phyloP scores from a whole-genome alignment of 108 stramenopile species.

The Chaetoceros muelleri region DNA sequence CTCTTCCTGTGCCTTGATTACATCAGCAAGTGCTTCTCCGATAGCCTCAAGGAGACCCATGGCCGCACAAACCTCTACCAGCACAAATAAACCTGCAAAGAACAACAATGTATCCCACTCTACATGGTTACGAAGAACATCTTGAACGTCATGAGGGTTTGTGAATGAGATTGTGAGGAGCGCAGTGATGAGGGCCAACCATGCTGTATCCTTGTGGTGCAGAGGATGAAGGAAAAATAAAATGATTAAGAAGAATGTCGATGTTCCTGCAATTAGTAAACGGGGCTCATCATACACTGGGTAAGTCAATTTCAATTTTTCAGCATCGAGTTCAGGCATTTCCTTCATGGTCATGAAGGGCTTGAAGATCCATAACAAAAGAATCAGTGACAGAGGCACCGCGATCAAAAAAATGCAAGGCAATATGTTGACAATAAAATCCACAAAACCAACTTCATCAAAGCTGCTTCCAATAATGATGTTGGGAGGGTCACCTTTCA shows the following conservation, averaged over 20 bases:
- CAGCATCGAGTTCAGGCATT: constrained; percentile 33
- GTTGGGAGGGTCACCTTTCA: constrained; percentile 32
- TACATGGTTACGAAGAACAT: constrained; percentile 46
- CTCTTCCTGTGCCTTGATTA: constrained; percentile 31
- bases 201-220: constrained; percentile 61
- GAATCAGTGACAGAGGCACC: constrained; percentile 27
- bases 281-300: constrained; percentile 40
- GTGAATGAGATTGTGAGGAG: constrained; percentile 45
- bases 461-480: constrained; percentile 56
- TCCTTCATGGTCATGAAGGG: constrained; percentile 16
- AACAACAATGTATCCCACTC: constrained; percentile 62
- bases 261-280: constrained; percentile 32
- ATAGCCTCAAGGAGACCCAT: constrained; percentile 43
- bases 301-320: constrained; percentile 33
- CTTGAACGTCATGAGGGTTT: constrained; percentile 57
- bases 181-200: constrained; percentile 54
- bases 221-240: constrained; percentile 60
- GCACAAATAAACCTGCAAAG: constrained; percentile 53
- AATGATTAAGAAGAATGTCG: constrained; percentile 36
- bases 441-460: constrained; percentile 51
- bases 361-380: constrained; percentile 31
- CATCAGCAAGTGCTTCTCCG: constrained; percentile 27
- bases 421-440: constrained; percentile 43
- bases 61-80: constrained; percentile 55
- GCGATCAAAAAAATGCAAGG: constrained; percentile 45